phyloP scores from a whole-genome alignment of 345 rosid genomes.

The Corchorus capsularis region DNA sequence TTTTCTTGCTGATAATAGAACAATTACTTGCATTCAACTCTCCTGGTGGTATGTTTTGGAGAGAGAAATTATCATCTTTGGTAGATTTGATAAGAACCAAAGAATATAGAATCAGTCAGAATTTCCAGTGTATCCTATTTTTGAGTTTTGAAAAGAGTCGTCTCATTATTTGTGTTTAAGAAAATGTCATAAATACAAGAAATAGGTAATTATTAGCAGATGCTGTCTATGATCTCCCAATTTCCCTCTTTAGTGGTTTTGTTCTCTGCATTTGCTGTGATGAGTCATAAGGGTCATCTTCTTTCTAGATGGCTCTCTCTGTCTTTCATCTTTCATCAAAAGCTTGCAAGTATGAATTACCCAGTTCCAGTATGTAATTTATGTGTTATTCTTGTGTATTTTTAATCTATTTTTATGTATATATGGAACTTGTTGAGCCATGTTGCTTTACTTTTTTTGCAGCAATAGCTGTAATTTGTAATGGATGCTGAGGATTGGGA shows the following conservation, averaged over 20 bases:
- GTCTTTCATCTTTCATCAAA: background rate
- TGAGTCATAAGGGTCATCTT: background rate
- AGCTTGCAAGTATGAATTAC: background rate
- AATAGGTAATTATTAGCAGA: too few species aligned
- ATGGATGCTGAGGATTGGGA: conserved; percentile 17
- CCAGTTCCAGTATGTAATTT: background rate
- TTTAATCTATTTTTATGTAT: background rate
- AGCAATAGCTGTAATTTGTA: conserved; percentile 2
- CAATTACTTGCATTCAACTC: too few species aligned
- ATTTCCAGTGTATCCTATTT: too few species aligned
- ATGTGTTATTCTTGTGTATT: background rate
- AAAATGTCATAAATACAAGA: too few species aligned
- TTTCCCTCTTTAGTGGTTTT: background rate
- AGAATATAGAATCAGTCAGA: too few species aligned
- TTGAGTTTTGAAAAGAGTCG: too few species aligned
- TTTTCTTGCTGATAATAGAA: too few species aligned
- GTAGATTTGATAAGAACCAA: too few species aligned
- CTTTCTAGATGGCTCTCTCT: background rate
- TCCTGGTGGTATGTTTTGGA: too few species aligned
- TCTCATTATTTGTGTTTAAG: too few species aligned
- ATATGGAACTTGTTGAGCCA: background rate
- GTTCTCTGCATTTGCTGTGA: background rate
- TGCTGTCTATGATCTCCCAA: background rate
- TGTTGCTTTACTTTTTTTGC: background rate
- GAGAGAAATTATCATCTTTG: too few species aligned